phyloP scores from a whole-genome alignment of 441 rosid species.

The Syzygium syzygioides region DNA sequence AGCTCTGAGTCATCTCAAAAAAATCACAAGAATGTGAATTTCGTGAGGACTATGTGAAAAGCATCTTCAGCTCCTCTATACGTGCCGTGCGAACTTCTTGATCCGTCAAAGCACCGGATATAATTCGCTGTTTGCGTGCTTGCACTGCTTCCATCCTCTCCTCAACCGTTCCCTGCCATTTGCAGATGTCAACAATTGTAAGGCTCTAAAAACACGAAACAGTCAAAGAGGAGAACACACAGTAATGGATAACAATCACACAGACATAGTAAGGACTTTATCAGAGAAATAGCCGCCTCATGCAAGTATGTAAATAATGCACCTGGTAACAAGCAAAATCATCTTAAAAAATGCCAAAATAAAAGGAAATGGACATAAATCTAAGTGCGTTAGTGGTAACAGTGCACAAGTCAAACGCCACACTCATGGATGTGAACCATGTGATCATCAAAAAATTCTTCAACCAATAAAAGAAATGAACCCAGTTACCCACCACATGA shows the following conservation, averaged over 20 bases:
- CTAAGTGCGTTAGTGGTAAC: neutral
- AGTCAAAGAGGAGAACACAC: neutral
- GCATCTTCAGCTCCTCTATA: constrained; percentile 90
- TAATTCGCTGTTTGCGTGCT: constrained; percentile 84
- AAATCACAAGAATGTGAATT: neutral
- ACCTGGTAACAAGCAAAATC: neutral
- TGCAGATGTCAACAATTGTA: neutral
- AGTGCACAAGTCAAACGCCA: neutral
- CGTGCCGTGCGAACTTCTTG: constrained; percentile 91
- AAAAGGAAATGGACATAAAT: neutral
- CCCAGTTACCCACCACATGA: neutral
- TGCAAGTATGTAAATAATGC: neutral
- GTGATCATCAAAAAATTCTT: neutral
- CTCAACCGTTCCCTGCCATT: constrained; percentile 77
- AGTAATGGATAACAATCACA: neutral
- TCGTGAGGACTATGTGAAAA: constrained; percentile 43
- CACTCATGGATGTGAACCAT: neutral
- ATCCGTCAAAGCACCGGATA: constrained; percentile 92
- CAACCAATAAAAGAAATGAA: neutral
- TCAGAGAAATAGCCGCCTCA: neutral
- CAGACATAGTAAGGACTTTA: neutral
- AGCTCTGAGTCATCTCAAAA: neutral
- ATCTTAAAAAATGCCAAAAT: neutral
- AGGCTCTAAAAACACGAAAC: neutral
- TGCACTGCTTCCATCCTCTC: constrained; percentile 97